These are phyloP conservation scores for Nannochloris sp. DNA, from an alignment of 139 green algal species.

Conservation along the genomic window DNA sequence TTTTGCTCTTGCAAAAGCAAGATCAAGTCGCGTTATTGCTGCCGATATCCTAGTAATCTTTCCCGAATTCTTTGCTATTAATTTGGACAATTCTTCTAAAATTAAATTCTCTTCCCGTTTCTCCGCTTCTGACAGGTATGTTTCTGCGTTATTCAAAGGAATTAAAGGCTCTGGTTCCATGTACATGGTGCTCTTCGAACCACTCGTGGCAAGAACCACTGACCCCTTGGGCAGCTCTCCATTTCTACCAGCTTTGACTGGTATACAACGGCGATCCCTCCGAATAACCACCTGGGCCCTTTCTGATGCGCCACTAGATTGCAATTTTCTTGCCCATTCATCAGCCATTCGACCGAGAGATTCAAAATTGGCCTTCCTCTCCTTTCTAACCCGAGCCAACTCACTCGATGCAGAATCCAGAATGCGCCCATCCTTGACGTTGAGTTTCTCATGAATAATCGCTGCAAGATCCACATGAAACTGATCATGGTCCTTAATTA, in stretches of 20 bases:
- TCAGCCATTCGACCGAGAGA: conserved; percentile 36
- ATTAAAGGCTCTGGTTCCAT: conserved; percentile 66
- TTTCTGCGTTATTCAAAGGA: conserved; percentile 70
- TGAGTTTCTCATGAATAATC: background rate
- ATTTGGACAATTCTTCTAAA: conserved; percentile 32
- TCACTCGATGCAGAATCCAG: conserved; percentile 35
- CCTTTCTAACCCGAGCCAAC: conserved; percentile 31
- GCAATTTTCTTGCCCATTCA: conserved; percentile 33
- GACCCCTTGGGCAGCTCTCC: conserved; percentile 60
- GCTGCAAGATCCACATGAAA: background rate
- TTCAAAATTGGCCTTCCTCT: conserved; percentile 35
- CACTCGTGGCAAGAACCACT: conserved; percentile 41
- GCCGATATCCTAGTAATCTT: conserved; percentile 30
- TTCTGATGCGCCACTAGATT: conserved; percentile 41
- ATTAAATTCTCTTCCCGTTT: conserved; percentile 45
- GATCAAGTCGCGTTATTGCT: conserved; percentile 47
- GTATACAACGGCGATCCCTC: conserved; percentile 36
- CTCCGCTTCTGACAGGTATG: conserved; percentile 48
- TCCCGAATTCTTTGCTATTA: conserved; percentile 9
- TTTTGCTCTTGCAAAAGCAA: conserved; percentile 43
- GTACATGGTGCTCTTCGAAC: conserved; percentile 70
- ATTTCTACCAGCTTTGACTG: conserved; percentile 42
- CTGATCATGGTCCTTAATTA: background rate
- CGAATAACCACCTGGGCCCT: conserved; percentile 36
- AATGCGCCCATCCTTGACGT: conserved; percentile 15